These are phyloP conservation scores for Blastocystis sp. DNA, from an alignment of 352 stramenopile species.

Conservation along the genomic window DNA sequence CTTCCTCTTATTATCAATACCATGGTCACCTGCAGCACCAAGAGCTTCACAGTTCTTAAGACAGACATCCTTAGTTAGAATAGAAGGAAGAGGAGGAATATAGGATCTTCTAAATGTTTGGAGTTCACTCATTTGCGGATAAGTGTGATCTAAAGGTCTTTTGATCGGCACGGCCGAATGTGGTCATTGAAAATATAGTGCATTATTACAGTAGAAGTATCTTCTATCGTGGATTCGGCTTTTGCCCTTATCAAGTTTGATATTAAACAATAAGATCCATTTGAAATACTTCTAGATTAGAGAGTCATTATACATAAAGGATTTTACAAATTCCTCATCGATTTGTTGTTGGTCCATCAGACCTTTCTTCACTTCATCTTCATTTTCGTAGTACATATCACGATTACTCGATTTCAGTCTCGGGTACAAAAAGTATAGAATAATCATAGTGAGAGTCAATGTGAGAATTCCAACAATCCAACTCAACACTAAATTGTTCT, in stretches of 20 bases:
- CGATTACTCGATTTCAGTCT: conserved; percentile 17
- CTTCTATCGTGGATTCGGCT: not conserved
- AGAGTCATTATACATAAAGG: conserved; percentile 63
- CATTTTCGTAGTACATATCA: conserved; percentile 59
- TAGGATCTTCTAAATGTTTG: conserved; percentile 57
- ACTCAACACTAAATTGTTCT: conserved; percentile 24
- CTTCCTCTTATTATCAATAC: not conserved
- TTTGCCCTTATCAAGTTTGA: not conserved
- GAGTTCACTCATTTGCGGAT: conserved; percentile 42
- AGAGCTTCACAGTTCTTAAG: conserved; percentile 39
- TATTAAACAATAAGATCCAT: not conserved
- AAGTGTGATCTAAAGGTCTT: not conserved
- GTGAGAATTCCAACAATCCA: not conserved
- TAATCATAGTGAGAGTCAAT: not conserved
- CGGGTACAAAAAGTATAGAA: conserved; percentile 1
- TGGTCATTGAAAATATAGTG: not conserved
- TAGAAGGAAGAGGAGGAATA: conserved; percentile 30
- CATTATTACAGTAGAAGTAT: not conserved
- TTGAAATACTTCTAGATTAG: conserved; percentile 4
- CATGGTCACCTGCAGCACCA: conserved; percentile 15
- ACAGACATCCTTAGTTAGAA: conserved; percentile 24
- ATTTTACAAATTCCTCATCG: conserved; percentile 57
- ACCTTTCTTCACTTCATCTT: conserved; percentile 40
- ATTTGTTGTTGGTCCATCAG: not conserved
- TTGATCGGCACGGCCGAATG: conserved; percentile 27